Conservation (phyloP, 805 yeast species). For the Schizosaccharomyces pombe region DNA sequence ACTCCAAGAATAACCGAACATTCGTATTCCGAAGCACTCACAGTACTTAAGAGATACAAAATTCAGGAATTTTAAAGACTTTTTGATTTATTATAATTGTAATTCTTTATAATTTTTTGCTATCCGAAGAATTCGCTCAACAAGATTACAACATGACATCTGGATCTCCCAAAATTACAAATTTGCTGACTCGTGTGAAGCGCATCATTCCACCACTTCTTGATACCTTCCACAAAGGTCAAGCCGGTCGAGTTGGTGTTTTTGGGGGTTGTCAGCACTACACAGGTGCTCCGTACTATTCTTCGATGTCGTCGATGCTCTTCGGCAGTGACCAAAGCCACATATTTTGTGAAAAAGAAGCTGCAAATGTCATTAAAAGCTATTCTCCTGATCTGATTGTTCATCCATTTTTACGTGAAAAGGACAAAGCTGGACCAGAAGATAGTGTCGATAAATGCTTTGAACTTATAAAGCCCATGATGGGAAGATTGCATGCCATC, state of each 20-base stretch:
- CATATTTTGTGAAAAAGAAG: conserved; percentile 58
- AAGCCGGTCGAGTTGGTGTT: conserved; percentile 64
- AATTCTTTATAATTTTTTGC: neutral
- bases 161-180: conserved; percentile 14
- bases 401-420: conserved; percentile 60
- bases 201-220: conserved; percentile 53
- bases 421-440: conserved; percentile 12
- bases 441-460: conserved; percentile 7
- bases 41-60: too few relatives aligned
- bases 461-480: conserved; percentile 22
- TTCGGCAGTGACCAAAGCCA: conserved; percentile 80
- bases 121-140: neutral
- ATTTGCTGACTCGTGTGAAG: conserved; percentile 27
- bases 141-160: neutral
- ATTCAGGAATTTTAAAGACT: neutral
- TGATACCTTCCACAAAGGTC: conserved; percentile 66
- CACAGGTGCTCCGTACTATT: conserved; percentile 89
- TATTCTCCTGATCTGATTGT: conserved; percentile 91
- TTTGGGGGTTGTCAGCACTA: conserved; percentile 91
- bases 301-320: conserved; percentile 63
- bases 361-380: conserved; percentile 59
- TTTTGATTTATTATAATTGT: neutral
- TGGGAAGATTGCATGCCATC: conserved; percentile 52
- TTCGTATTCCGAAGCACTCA: too few relatives aligned
- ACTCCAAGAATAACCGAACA: neutral